Evolutionary conservation across 2,329 filamentous ascomycete genomes (phyloP).

Genomic region (Fusarium temperatum): DNA sequence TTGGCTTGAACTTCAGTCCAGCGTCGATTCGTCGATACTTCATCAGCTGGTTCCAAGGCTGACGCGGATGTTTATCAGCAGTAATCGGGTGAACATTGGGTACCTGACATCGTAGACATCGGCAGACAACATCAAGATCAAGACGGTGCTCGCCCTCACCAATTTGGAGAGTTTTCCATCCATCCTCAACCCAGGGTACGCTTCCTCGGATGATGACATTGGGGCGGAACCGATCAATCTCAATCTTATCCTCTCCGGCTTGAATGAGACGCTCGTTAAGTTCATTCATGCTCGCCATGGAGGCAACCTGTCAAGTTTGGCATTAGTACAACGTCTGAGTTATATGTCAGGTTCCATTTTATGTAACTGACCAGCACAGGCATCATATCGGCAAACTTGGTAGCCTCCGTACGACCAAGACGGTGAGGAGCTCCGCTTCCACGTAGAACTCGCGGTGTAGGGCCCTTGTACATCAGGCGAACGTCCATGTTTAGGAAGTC

Average conservation of each 20-base stretch:
- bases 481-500: slow-evolving; percentile 65
- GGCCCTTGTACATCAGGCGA: slow-evolving; percentile 69
- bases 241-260: slow-evolving; percentile 57
- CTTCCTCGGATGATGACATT: slow-evolving; percentile 68
- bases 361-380: slow-evolving; percentile 25
- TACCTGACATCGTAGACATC: slow-evolving; percentile 69
- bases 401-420: slow-evolving; percentile 63
- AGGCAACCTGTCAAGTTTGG: slow-evolving; percentile 64
- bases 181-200: slow-evolving; percentile 69
- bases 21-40: slow-evolving; percentile 67
- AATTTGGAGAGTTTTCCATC: slow-evolving; percentile 67
- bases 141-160: slow-evolving; percentile 42
- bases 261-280: slow-evolving; percentile 61
- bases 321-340: slow-evolving; percentile 61
- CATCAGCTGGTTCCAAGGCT: slow-evolving; percentile 71
- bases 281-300: slow-evolving; percentile 64
- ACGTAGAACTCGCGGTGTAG: slow-evolving; percentile 61
- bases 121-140: slow-evolving; percentile 64
- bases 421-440: slow-evolving; percentile 64
- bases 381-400: slow-evolving; percentile 64
- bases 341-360: slow-evolving; percentile 41
- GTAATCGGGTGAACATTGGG: slow-evolving; percentile 73
- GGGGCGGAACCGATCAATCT: slow-evolving; percentile 69
- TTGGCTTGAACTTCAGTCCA: slow-evolving; percentile 70
- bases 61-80: slow-evolving; percentile 63